Evolutionary conservation across 139 green algal species (phyloP), one percentile per base, ranked within the genome.

Genomic region (Chara braunii): DNA sequence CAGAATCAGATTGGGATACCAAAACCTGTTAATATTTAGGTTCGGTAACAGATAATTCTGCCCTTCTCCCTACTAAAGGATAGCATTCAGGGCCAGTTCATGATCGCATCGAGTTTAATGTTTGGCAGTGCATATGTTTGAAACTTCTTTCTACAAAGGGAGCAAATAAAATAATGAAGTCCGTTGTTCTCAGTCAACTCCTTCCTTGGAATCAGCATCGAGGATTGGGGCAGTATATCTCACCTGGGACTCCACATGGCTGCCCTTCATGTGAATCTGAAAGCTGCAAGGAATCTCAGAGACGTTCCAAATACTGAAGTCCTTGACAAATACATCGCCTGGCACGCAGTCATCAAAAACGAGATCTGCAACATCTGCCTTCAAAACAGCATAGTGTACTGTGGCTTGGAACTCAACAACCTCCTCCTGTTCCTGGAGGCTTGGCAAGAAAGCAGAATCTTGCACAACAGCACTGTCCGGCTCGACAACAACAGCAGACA

Each of bases 271-370:
- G 43, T 55, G 57, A 3, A 67, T 40, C 5, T n/a, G 5, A n/a
- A 61, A 67, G 3, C 4, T 32, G 22, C 57, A 67, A 11, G 57
- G 6, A 4, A 60, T 24, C 12, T 57, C 57, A 31, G 29, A 67
- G 4, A 60, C 42, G 22, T 67, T 67, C 57, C 57, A 67, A 34
- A 67, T 59, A n/a, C 29, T 61, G 57, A 67, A 67, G 44, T 67
- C 57, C 6, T 65, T 67, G 5, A 67, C 57, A 60, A 61, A 67
- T n/a, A 28, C 18, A 12, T 24, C 57, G 26, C 43, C 18, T 9
- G 57, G 57, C 4, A 67, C 57, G 44, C 57, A 67, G 43, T 67
- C 57, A n/a, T 67, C 57, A 60, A 67, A 67, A n/a, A 67, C 28
- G 5, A 67, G 57, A 12, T 67, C 57, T 6, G 53, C 28, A 32